A percentile compares a stretch with the other conserved stretches of the same genome.
phyloP scores from a whole-genome alignment of 257 asterid genomes.

The Craterostigma plantagineum region DNA sequence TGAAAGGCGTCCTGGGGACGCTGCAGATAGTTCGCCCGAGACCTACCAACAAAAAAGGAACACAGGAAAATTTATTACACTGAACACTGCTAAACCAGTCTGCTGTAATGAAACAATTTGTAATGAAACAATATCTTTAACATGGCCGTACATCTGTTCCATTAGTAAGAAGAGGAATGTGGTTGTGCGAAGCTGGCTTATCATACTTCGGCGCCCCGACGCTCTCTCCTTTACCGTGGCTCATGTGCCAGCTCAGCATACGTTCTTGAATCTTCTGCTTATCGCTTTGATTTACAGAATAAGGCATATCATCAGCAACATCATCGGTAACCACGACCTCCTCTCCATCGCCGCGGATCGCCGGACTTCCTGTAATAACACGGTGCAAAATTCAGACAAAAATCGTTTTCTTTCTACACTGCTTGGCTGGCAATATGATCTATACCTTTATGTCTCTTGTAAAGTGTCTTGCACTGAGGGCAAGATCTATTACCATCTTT shows the following conservation, averaged over 20 bases:
- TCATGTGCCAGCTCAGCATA: slow-evolving; percentile 93
- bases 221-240: slow-evolving; percentile 62
- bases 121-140: slow-evolving; percentile 8
- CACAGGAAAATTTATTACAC: neutral
- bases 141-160: slow-evolving; percentile 71
- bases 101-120: neutral
- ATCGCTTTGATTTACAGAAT: slow-evolving; percentile 42
- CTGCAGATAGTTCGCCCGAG: slow-evolving; percentile 95
- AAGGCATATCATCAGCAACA: slow-evolving; percentile 32
- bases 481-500: slow-evolving; percentile 94
- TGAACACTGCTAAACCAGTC: neutral
- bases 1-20: slow-evolving; percentile 93
- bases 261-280: slow-evolving; percentile 78
- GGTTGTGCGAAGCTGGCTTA: slow-evolving; percentile 76
- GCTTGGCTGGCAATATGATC: neutral
- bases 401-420: neutral
- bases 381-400: neutral
- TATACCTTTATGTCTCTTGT: slow-evolving; percentile 88
- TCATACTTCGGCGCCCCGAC: slow-evolving; percentile 64
- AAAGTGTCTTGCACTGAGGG: slow-evolving; percentile 97
- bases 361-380: slow-evolving; percentile 65
- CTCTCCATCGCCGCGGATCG: slow-evolving; percentile 61
- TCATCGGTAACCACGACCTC: slow-evolving; percentile 47
- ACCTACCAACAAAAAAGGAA: slow-evolving; percentile 23
- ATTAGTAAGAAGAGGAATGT: slow-evolving; percentile 84